These are phyloP conservation scores for Purpureocillium takamizusanense DNA, from an alignment of 2,329 filamentous ascomycete genomes.

Conservation along the genomic window DNA sequence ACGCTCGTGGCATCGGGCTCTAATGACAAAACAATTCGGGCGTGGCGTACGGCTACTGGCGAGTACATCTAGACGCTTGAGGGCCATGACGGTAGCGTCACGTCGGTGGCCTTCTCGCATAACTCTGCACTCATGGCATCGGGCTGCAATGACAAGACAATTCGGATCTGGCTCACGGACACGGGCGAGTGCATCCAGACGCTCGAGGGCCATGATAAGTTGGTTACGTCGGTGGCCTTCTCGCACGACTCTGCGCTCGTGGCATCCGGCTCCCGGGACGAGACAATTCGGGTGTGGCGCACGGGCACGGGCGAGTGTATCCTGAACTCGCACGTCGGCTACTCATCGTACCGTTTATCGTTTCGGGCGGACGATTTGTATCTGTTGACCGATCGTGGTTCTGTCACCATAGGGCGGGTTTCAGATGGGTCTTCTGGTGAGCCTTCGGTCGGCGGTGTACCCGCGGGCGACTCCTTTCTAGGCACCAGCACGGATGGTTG, in stretches of 20 bases:
- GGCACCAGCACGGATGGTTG: no score
- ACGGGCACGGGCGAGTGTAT: neutral
- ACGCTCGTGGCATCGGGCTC: conserved; percentile 4
- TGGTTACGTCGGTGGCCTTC: conserved; percentile 3
- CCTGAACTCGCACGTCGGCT: neutral
- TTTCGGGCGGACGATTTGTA: no score
- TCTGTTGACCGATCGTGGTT: no score
- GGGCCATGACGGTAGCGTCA: neutral
- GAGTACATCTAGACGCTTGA: neutral
- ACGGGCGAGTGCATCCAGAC: conserved; percentile 1
- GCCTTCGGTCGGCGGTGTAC: no score
- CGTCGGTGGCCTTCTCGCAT: conserved; percentile 4
- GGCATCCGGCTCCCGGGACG: conserved; percentile 2
- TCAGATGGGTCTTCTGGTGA: no score
- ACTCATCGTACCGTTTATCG: no score
- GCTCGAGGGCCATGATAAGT: neutral
- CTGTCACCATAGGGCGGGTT: no score
- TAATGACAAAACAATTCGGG: neutral
- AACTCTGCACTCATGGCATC: conserved; percentile 3
- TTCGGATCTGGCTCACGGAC: neutral
- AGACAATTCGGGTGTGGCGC: neutral
- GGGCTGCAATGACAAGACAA: neutral
- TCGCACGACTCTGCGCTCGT: conserved; percentile 3
- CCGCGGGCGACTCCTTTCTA: no score
- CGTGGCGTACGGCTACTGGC: neutral